Base-by-base conservation (phyloP, 352 stramenopile genomes). In the Globisporangium polare region DNA sequence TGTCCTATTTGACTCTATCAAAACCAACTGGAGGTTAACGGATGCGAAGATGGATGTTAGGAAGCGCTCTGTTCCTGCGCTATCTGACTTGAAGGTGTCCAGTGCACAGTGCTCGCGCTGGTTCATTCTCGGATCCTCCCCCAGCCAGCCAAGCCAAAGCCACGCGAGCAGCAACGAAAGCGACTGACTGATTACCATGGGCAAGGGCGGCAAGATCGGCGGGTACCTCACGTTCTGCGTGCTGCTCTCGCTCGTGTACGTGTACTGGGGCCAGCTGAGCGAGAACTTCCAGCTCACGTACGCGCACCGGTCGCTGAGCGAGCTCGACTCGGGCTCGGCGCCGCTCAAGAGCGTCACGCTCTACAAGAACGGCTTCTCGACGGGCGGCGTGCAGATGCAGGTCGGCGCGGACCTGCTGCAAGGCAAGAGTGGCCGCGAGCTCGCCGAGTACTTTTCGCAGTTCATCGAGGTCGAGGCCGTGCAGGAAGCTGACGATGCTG, bases 331-430 rank as follows among this genome's bases (percentile, higher is more conserved):
- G 46, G 69, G 54, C 27, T 51, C 57, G 5, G 67, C 72, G 26
- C 55, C 68, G 4, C 29, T 74, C 54, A 94, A 94, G 60, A 86
- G 61, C 72, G 81, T 94, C 46, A 89, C 76, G 37, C 64, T 94
- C 20, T 94, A 80, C 64, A 82, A 83, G 60, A 94, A 94, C 66
- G 85, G 85, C 56, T 89, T 80, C 68, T 90, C 81, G 41, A 88
- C 73, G 2, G 83, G 83, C 42, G 83, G 85, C 58, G 81, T 94
- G 41, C 67, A 87, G 62, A 81, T 94, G 64, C 66, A 83, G 61
- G 75, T 94, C 18, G 79, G 73, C 54, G 74, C 74, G 15, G 72
- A 86, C 61, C 45, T 90, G 41, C 63, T 88, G n/a, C 61, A 78
- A n/a, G 63, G 67, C 33, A 79, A 86, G 53, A 73, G 54, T 58